A percentile compares a stretch with the other conserved stretches of the same genome.
Evolutionary conservation across 805 yeast genomes (phyloP).

Genomic region (Kazachstania kunashirensis): DNA sequence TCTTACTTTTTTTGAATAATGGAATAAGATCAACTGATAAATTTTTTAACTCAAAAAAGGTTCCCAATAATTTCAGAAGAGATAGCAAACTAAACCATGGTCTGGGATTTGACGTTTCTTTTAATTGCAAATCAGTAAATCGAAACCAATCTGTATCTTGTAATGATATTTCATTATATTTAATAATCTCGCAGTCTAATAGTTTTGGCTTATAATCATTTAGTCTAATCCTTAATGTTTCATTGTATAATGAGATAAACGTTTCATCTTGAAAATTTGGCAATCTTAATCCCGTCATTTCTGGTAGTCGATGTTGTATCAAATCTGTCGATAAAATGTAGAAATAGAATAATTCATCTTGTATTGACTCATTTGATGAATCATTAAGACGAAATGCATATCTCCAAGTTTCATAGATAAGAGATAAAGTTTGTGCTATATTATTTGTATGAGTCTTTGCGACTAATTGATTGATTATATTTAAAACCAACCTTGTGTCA

Average conservation of each 20-base stretch:
- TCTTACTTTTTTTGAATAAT: conserved; percentile 18
- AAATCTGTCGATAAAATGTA: conserved; percentile 37
- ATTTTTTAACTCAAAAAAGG: conserved; percentile 9
- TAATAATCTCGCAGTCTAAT: background rate
- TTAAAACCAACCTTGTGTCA: conserved; percentile 30
- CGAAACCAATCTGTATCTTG: conserved; percentile 9
- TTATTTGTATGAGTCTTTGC: conserved; percentile 35
- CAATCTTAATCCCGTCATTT: conserved; percentile 13
- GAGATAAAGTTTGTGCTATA: conserved; percentile 29
- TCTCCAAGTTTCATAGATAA: conserved; percentile 34
- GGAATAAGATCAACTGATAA: conserved; percentile 3
- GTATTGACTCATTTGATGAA: conserved; percentile 35
- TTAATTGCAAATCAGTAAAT: conserved; percentile 13
- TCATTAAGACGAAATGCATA: conserved; percentile 30
- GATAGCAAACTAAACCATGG: conserved; percentile 18
- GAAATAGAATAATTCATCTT: conserved; percentile 38
- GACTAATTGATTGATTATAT: conserved; percentile 39
- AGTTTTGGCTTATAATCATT: conserved; percentile 8
- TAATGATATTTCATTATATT: background rate
- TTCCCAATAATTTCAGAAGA: conserved; percentile 10
- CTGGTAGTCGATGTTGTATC: conserved; percentile 23
- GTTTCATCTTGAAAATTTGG: background rate
- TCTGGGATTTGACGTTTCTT: conserved; percentile 3
- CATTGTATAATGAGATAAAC: conserved; percentile 4
- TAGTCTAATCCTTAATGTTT: conserved; percentile 13